Conservation (phyloP, 768 basidiomycete genomes). For the Fomitopsis pulvina region DNA sequence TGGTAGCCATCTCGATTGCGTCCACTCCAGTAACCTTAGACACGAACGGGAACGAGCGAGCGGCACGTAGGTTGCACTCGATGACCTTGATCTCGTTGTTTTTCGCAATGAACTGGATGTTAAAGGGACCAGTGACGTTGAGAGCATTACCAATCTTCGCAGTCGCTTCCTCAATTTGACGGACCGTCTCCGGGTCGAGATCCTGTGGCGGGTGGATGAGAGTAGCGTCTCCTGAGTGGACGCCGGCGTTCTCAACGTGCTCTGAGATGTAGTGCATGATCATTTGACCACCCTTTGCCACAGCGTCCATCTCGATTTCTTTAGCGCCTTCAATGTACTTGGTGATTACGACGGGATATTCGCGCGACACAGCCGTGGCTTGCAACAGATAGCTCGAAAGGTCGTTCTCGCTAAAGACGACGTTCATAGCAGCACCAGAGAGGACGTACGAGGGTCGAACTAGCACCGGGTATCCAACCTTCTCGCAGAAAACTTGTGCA, state of each 20-base stretch:
- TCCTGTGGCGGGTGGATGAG: conserved; percentile 98
- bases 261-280: conserved; percentile 99
- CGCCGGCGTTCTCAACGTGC: conserved; percentile 98
- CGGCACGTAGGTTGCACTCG: conserved; percentile 97
- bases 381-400: conserved; percentile 88
- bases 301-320: conserved; percentile 99
- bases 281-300: conserved; percentile 95
- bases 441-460: conserved; percentile 97
- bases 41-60: conserved; percentile 97
- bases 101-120: conserved; percentile 99
- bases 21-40: conserved; percentile 97
- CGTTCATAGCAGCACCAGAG: conserved; percentile 99
- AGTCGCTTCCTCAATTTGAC: conserved; percentile 94
- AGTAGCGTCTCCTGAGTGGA: conserved; percentile 98
- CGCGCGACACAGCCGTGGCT: conserved; percentile 92
- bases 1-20: conserved; percentile 98
- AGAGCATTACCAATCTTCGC: conserved; percentile 96
- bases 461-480: conserved; percentile 92
- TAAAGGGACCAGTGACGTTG: conserved; percentile 97
- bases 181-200: conserved; percentile 92
- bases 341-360: conserved; percentile 95
- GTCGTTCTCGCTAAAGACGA: conserved; percentile 90
- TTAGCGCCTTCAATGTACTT: conserved; percentile 99
- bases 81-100: conserved; percentile 99
- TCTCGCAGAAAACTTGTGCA: conserved; percentile 83